Evolutionary conservation across 805 yeast genomes (phyloP), one percentile per base, ranked within the genome.

Genomic region (Ascoidea tarda): DNA sequence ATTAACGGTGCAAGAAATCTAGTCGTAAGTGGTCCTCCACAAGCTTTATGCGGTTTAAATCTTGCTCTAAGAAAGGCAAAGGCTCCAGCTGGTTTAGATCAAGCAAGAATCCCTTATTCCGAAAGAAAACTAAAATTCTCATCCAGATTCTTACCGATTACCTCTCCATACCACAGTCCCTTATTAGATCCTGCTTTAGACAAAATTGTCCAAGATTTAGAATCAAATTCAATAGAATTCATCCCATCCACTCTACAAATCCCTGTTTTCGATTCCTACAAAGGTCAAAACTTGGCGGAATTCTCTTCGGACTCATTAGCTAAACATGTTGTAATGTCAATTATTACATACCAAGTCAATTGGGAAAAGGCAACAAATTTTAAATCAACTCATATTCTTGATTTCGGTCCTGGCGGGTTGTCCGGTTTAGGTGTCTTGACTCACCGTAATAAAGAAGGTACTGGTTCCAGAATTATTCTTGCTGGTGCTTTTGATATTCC

Each of bases 351-450:
- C 63, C 88, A 96, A 48, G 99, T 93, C 58, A 77, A 87, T 70
- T 93, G 99, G 99, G 98, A 93, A 72, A 59, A 60, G 33, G 95
- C 98, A 33, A 90, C 97, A 45, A 66, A 78, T 59, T 87, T 87
- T 67, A 67, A 77, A 49, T 78, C 93, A 32, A 86, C 97, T 49
- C 99, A 93, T 67, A 79, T 93, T 62, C 69, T 93, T 57, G 99
- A 93, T 71, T 93, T 93, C 62, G 99, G 99, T 66, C 99, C 99
- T 57, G 99, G 99, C 70, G 98, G 98, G 61, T 82, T 87, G 46
- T 87, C 97, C 48, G 99, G 99, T 62, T 76, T 93, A 59, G 99
- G 99, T 71, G 86, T 86, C 57, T 77, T 93, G 61, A 93, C 99
- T 54, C 96, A 89, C 71, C 84, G 96, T 72, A 93, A 91, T 76